These are phyloP conservation scores for Coniochaeta sp. DNA, from an alignment of 2,329 filamentous ascomycete genomes.

Conservation along the genomic window DNA sequence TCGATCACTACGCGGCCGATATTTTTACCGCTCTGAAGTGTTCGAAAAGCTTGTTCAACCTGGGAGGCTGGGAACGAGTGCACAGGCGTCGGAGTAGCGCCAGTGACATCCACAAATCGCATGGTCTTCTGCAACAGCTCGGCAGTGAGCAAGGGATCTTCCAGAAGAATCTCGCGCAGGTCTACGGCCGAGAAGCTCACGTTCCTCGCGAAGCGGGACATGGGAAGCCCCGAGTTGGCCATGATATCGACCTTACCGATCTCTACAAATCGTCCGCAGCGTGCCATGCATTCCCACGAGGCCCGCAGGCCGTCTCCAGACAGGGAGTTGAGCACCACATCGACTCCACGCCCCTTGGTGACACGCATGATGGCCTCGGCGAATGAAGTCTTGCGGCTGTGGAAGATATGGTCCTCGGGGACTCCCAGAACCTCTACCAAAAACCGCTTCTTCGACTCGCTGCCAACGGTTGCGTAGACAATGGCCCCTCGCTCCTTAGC, in stretches of 20 bases:
- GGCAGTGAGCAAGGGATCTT: constrained; percentile 1
- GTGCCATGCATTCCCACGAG: constrained; percentile 35
- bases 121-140: constrained; percentile 4
- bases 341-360: constrained; percentile 23
- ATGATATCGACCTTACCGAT: constrained; percentile 33
- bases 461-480: constrained; percentile 27
- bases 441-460: constrained; percentile 23
- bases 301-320: constrained; percentile 32
- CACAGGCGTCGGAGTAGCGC: constrained; percentile 16
- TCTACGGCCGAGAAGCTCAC: constrained; percentile 26
- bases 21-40: constrained; percentile 31
- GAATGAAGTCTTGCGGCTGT: constrained; percentile 24
- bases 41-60: constrained; percentile 28
- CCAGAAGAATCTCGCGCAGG: constrained; percentile 12
- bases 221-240: constrained; percentile 28
- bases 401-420: constrained; percentile 23
- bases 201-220: constrained; percentile 32
- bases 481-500: constrained; percentile 21
- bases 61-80: constrained; percentile 15
- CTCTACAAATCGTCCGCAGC: constrained; percentile 35
- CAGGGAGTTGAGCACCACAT: constrained; percentile 32
- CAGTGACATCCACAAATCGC: constrained; percentile 4
- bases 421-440: constrained; percentile 23
- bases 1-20: constrained; percentile 31
- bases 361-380: constrained; percentile 15